Conservation (phyloP, 2,329 filamentous ascomycete genomes). For the Penicillium sp. region DNA sequence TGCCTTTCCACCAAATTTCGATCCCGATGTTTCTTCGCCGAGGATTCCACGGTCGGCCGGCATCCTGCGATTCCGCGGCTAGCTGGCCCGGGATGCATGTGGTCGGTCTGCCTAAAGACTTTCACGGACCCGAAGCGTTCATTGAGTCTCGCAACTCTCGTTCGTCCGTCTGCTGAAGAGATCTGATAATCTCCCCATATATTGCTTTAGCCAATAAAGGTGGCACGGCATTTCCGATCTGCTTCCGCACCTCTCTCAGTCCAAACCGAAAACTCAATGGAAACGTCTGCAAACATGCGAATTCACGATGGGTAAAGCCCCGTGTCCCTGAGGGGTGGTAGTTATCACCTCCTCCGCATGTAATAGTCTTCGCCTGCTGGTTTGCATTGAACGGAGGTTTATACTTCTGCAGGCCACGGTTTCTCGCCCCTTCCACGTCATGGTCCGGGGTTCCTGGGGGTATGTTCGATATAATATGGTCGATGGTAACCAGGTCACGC, state of each 20-base stretch:
- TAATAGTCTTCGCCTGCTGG: conserved; percentile 64
- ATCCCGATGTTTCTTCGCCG: background rate
- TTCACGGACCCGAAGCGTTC: background rate
- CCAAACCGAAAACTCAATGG: conserved; percentile 65
- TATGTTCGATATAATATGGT: conserved; percentile 47
- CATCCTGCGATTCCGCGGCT: conserved; percentile 14
- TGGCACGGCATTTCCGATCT: conserved; percentile 82
- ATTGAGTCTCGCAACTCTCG: conserved; percentile 21
- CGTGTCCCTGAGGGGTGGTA: conserved; percentile 70
- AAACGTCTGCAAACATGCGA: conserved; percentile 73
- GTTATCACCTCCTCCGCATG: conserved; percentile 64
- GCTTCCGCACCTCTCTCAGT: conserved; percentile 51
- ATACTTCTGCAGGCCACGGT: conserved; percentile 26
- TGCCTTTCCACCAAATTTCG: background rate
- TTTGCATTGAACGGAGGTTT: conserved; percentile 53
- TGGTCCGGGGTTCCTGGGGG: conserved; percentile 49
- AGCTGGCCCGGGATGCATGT: background rate
- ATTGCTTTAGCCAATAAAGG: conserved; percentile 53
- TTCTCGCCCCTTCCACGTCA: conserved; percentile 36
- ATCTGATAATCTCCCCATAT: conserved; percentile 42
- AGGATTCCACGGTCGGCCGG: conserved; percentile 20
- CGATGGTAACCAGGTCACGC: conserved; percentile 46
- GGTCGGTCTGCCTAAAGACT: background rate
- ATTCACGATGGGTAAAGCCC: conserved; percentile 69
- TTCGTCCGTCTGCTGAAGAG: conserved; percentile 44